Conservation (phyloP, 345 rosid genomes). For the Eucalyptus melliodora region DNA sequence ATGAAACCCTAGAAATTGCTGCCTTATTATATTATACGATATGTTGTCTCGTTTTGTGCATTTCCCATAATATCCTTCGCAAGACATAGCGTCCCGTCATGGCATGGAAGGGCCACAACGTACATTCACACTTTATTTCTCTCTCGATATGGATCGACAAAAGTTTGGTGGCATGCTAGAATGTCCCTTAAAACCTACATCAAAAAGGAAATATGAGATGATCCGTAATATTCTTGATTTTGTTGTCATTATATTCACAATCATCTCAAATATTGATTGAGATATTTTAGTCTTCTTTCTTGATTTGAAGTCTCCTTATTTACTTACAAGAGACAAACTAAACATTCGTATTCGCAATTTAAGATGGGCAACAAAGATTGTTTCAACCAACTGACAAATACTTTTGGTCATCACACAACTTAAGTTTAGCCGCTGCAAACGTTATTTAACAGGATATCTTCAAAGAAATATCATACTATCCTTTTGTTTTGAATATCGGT, state of each 20-base stretch:
- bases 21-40: too few relatives aligned
- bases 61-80: too few relatives aligned
- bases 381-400: constrained; percentile 61
- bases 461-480: background rate
- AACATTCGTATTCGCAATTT: constrained; percentile 69
- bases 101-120: too few relatives aligned
- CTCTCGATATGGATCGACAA: too few relatives aligned
- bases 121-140: background rate
- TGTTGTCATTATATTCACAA: background rate
- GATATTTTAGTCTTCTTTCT: background rate
- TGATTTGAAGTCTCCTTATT: background rate
- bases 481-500: background rate
- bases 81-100: too few relatives aligned
- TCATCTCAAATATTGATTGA: background rate
- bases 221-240: background rate
- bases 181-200: constrained; percentile 68
- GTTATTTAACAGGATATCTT: background rate
- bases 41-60: too few relatives aligned
- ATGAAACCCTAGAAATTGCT: too few relatives aligned
- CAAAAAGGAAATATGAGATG: constrained; percentile 88
- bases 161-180: constrained; percentile 43
- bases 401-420: background rate
- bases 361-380: constrained; percentile 66
- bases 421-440: background rate
- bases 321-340: constrained; percentile 48